phyloP scores from a whole-genome alignment of 768 basidiomycete genomes.

The Xerocomellus chrysenteron region DNA sequence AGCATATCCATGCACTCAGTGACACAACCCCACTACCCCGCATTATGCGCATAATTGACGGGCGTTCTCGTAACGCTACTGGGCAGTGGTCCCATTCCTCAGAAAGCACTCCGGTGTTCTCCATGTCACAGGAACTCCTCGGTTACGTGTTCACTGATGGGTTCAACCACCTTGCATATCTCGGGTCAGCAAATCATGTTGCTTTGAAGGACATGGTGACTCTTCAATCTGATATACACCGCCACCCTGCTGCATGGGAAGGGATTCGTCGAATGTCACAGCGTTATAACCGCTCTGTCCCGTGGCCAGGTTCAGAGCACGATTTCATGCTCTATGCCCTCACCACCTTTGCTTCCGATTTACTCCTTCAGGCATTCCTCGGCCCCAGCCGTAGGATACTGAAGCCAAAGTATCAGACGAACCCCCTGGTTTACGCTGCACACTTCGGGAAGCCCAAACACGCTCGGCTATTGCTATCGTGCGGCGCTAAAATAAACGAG shows the following conservation, averaged over 20 bases:
- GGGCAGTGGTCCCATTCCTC: not conserved
- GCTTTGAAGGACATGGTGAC: not conserved
- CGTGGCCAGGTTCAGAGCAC: not conserved
- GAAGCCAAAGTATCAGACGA: not conserved
- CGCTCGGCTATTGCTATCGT: not conserved
- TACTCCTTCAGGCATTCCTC: slow-evolving; percentile 5
- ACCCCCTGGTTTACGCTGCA: slow-evolving; percentile 13
- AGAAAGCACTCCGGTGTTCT: not conserved
- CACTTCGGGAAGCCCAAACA: slow-evolving; percentile 6
- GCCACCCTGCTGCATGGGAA: slow-evolving; percentile 1
- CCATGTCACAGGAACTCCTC: slow-evolving; percentile 1
- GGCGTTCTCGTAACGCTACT: not conserved
- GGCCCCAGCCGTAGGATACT: not conserved
- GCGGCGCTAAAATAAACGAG: slow-evolving; percentile 4
- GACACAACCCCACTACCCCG: not conserved
- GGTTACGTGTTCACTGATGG: slow-evolving; percentile 1
- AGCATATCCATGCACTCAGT: not conserved
- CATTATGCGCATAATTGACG: not conserved
- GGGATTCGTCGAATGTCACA: not conserved
- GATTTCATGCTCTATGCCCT: slow-evolving; percentile 13
- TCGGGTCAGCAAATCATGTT: not conserved
- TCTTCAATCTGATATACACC: not conserved
- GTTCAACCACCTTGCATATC: slow-evolving; percentile 5
- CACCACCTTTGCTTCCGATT: not conserved
- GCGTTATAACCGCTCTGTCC: not conserved